These are phyloP conservation scores for Pelargonium myrrhifolium DNA, from an alignment of 441 rosid species.

Conservation along the genomic window DNA sequence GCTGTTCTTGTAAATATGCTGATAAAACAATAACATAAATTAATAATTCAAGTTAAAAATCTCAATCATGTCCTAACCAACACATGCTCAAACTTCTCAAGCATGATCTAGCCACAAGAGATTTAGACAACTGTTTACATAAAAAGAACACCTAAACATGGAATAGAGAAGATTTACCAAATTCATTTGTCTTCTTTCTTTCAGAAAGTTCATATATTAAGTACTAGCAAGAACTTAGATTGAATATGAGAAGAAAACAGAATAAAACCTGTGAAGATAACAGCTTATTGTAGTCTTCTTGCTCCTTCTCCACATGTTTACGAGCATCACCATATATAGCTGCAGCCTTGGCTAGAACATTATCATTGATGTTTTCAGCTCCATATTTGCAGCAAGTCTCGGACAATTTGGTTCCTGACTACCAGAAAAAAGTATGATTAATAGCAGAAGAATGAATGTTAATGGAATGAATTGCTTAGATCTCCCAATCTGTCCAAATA, in stretches of 20 bases:
- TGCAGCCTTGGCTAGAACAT: constrained; percentile 75
- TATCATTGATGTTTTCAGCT: constrained; percentile 69
- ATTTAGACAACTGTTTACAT: neutral
- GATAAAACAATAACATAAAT: neutral
- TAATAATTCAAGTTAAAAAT: neutral
- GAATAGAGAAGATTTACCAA: neutral
- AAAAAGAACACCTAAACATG: neutral
- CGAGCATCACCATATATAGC: constrained; percentile 85
- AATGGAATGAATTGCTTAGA: neutral
- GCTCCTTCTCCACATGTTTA: constrained; percentile 80
- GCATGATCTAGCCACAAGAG: neutral
- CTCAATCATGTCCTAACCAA: neutral
- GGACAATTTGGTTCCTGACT: constrained; percentile 70
- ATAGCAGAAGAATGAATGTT: neutral
- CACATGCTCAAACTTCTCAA: neutral
- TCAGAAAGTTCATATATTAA: neutral
- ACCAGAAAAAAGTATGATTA: constrained; percentile 14
- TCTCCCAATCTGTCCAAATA: neutral
- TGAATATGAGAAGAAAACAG: neutral
- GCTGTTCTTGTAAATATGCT: neutral
- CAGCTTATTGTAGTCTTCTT: constrained; percentile 53
- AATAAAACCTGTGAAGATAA: constrained; percentile 54
- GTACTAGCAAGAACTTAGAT: no score
- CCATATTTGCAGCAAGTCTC: constrained; percentile 84
- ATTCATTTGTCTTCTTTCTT: neutral